Conservation (phyloP, 257 asterid genomes). For the Scutellaria barbata region DNA sequence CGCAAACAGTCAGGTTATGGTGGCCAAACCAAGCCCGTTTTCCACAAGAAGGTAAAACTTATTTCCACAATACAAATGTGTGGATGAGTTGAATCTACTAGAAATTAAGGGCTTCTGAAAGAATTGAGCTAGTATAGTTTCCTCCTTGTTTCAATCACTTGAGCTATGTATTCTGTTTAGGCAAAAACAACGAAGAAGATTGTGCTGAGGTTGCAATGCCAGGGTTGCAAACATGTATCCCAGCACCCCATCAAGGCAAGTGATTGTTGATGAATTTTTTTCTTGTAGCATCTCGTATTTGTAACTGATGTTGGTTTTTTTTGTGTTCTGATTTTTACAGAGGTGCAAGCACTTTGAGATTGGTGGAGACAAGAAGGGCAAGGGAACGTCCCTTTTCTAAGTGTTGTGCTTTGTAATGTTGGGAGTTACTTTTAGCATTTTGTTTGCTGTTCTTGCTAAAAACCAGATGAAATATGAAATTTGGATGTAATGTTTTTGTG, state of each 20-base stretch:
- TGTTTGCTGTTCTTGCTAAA: conserved; percentile 20
- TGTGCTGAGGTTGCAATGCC: conserved; percentile 75
- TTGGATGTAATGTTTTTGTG: conserved; percentile 8
- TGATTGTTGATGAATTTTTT: not conserved
- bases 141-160: no score
- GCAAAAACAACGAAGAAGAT: conserved; percentile 81
- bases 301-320: not conserved
- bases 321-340: conserved; percentile 34
- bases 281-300: not conserved
- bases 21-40: conserved; percentile 86
- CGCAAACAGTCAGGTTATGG: conserved; percentile 90
- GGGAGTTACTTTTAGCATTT: not conserved
- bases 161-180: conserved; percentile 25
- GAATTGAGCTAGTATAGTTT: no score
- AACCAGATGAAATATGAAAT: conserved; percentile 26
- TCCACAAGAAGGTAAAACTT: conserved; percentile 76
- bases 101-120: no score
- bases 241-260: conserved; percentile 75
- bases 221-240: conserved; percentile 71
- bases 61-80: not conserved
- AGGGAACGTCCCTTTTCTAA: conserved; percentile 59
- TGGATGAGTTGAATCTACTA: no score
- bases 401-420: conserved; percentile 5
- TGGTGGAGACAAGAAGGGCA: conserved; percentile 65
- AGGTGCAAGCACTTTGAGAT: conserved; percentile 64